Evolutionary conservation across 1,139 yeast species (phyloP).

Genomic region (Pneumocystis sp.): DNA sequence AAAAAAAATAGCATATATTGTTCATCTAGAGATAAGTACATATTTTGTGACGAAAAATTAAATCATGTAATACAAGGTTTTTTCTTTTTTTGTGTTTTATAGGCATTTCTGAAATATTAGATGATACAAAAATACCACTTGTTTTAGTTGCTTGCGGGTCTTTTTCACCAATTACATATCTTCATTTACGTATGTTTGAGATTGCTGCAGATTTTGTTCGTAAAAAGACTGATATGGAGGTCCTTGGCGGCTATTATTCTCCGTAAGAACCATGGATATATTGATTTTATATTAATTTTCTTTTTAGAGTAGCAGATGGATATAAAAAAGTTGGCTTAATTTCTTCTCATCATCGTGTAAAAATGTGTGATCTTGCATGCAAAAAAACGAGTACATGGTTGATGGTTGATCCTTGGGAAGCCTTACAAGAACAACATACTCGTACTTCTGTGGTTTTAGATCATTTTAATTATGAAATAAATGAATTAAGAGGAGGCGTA

Average conservation of each 20-base stretch:
- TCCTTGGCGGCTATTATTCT: constrained; percentile 92
- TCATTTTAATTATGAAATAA: constrained; percentile 90
- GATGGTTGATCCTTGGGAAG: constrained; percentile 99
- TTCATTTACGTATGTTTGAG: constrained; percentile 92
- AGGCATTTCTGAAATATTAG: background rate
- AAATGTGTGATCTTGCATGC: constrained; percentile 97
- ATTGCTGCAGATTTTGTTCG: constrained; percentile 93
- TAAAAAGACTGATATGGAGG: constrained; percentile 86
- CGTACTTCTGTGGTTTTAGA: constrained; percentile 91
- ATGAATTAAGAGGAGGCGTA: constrained; percentile 81
- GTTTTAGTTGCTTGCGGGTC: constrained; percentile 97
- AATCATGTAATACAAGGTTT: background rate
- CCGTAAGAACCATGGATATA: constrained; percentile 30
- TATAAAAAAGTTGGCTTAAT: constrained; percentile 91
- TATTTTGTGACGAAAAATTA: background rate
- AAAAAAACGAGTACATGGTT: constrained; percentile 94
- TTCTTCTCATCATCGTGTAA: constrained; percentile 69
- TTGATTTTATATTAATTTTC: background rate
- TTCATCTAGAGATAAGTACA: background rate
- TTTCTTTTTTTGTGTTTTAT: background rate
- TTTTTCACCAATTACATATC: constrained; percentile 85
- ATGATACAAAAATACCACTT: constrained; percentile 53
- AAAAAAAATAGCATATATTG: background rate
- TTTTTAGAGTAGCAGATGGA: constrained; percentile 54
- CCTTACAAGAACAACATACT: constrained; percentile 77